Percentiles rank a stretch among this genome's conserved stretches.
phyloP scores from a whole-genome alignment of 2,329 filamentous ascomycete species.

The Zasmidium cellare region DNA sequence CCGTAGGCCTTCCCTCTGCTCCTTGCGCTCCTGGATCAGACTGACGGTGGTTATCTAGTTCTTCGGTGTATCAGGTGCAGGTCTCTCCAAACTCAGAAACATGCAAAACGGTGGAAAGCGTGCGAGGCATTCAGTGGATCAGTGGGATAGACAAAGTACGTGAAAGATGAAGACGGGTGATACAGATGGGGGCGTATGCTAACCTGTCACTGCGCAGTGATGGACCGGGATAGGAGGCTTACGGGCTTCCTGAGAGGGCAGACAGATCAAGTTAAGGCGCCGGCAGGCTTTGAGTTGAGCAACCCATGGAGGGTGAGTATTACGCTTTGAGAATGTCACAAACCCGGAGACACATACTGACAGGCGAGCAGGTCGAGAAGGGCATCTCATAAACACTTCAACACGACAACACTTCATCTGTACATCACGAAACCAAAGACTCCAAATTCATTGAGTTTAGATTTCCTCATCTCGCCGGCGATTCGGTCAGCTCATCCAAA shows the following conservation, averaged over 20 bases:
- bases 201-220: constrained; percentile 51
- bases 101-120: constrained; percentile 65
- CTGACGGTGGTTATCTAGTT: constrained; percentile 45
- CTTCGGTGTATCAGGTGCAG: constrained; percentile 61
- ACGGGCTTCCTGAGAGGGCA: constrained; percentile 63
- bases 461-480: too few species aligned
- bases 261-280: constrained; percentile 59
- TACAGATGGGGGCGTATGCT: constrained; percentile 1
- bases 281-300: constrained; percentile 65
- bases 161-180: constrained; percentile 4
- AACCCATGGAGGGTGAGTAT: constrained; percentile 66
- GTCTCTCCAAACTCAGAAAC: constrained; percentile 58
- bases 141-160: constrained; percentile 62
- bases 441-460: background rate
- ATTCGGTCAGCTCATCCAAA: background rate
- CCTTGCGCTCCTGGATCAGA: background rate
- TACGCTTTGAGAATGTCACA: too few species aligned
- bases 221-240: constrained; percentile 64
- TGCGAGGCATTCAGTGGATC: constrained; percentile 59
- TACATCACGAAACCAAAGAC: background rate
- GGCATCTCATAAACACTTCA: constrained; percentile 19
- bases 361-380: constrained; percentile 25
- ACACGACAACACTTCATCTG: constrained; percentile 37
- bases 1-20: constrained; percentile 41
- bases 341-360: too few species aligned